phyloP scores from a whole-genome alignment of 306 rosid species.

The Styphnolobium japonicum region DNA sequence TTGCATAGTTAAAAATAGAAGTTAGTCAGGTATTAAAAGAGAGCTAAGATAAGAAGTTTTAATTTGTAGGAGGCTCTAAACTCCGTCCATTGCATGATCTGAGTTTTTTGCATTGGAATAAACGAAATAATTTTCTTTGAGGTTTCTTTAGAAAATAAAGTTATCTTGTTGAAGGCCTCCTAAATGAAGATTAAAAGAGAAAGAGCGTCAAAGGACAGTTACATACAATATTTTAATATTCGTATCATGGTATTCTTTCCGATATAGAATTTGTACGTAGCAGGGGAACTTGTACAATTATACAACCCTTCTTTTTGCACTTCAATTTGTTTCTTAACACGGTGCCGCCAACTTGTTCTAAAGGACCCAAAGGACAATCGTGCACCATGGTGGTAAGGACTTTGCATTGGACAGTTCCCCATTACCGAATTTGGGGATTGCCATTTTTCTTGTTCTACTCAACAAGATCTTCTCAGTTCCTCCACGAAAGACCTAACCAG shows the following conservation, averaged over 20 bases:
- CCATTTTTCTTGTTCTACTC: conserved; percentile 59
- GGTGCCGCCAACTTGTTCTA: background rate
- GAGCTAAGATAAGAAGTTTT: too few relatives aligned
- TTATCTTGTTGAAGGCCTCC: background rate
- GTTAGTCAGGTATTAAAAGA: too few relatives aligned
- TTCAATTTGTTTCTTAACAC: background rate
- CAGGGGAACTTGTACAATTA: background rate
- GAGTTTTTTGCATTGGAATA: too few relatives aligned
- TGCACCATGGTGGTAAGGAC: conserved; percentile 80
- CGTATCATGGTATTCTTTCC: too few relatives aligned
- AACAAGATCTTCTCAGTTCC: conserved; percentile 44
- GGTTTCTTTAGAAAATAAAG: too few relatives aligned
- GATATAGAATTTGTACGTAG: background rate
- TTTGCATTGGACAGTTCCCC: conserved; percentile 79
- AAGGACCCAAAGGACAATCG: conserved; percentile 63
- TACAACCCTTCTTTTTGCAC: background rate
- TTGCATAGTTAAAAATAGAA: too few relatives aligned
- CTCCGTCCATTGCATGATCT: too few relatives aligned
- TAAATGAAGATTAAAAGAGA: background rate
- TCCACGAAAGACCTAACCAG: conserved; percentile 55
- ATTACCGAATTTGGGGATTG: conserved; percentile 84
- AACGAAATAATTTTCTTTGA: too few relatives aligned
- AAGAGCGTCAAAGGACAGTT: background rate
- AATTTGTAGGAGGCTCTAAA: too few relatives aligned
- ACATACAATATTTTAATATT: background rate